Percentiles rank a stretch among this genome's conserved stretches.
Evolutionary conservation across 148 eudicot genomes (phyloP).

Genomic region (Salicornia ramosissima): DNA sequence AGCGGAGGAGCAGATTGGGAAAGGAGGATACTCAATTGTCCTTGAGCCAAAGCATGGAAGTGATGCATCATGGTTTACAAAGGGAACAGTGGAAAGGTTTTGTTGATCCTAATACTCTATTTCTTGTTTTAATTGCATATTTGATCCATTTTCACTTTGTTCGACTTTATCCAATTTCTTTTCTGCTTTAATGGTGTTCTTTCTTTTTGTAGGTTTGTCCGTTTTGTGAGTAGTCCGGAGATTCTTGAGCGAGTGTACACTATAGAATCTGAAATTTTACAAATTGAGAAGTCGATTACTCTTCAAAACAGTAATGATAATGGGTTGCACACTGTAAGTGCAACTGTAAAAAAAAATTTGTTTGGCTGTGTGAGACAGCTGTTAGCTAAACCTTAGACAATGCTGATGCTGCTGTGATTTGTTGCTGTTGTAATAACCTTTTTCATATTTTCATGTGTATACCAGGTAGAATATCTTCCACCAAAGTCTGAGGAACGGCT

Average conservation of each 20-base stretch:
- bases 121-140: constrained; percentile 3
- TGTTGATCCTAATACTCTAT: constrained; percentile 7
- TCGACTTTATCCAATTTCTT: constrained; percentile 1
- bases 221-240: constrained; percentile 98
- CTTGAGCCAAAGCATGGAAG: constrained; percentile 57
- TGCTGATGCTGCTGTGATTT: too few relatives aligned
- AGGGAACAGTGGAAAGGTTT: constrained; percentile 90
- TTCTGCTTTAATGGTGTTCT: neutral
- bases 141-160: neutral
- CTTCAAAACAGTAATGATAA: constrained; percentile 50
- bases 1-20: constrained; percentile 91
- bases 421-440: too few relatives aligned
- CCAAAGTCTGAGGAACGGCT: constrained; percentile 37
- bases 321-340: constrained; percentile 44
- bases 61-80: constrained; percentile 84
- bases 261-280: constrained; percentile 86
- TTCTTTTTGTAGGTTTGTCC: constrained; percentile 67
- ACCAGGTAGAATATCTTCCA: constrained; percentile 52
- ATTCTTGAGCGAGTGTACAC: constrained; percentile 88
- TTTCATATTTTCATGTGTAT: constrained; percentile 6
- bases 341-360: neutral
- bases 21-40: constrained; percentile 88
- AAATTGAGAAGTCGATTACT: constrained; percentile 81
- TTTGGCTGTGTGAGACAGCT: neutral
- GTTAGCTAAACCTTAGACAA: constrained; percentile 4